A percentile compares a stretch with the other conserved stretches of the same genome.
Conservation (phyloP, 2,329 filamentous ascomycete genomes). For the Colletotrichum scovillei region DNA sequence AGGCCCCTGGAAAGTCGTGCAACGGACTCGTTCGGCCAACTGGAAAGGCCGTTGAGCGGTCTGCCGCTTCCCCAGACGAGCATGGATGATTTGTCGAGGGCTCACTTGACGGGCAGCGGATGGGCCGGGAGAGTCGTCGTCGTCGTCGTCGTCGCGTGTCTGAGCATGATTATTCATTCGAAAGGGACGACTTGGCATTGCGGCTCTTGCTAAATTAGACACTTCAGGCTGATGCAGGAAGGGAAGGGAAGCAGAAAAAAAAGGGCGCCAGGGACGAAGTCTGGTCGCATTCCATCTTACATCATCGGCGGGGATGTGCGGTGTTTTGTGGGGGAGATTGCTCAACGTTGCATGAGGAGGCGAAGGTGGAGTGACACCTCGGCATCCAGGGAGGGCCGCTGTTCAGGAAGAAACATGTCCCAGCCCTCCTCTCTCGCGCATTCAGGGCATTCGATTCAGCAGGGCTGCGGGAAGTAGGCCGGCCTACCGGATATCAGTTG, state of each 20-base stretch:
- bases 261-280: background rate
- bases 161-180: background rate
- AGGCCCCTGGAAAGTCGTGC: background rate
- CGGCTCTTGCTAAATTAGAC: conserved; percentile 26
- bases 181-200: conserved; percentile 24
- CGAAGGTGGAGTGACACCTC: conserved; percentile 30
- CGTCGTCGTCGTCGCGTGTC: background rate
- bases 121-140: conserved; percentile 22
- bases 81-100: background rate
- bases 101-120: conserved; percentile 16
- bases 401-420: conserved; percentile 32
- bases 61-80: conserved; percentile 31
- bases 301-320: conserved; percentile 32
- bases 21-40: conserved; percentile 13
- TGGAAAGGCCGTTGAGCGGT: conserved; percentile 5
- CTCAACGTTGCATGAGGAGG: conserved; percentile 29
- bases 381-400: conserved; percentile 32
- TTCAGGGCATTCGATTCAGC: background rate
- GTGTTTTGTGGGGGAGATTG: conserved; percentile 21
- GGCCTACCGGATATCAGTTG: background rate
- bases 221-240: conserved; percentile 8
- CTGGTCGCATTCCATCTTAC: conserved; percentile 25
- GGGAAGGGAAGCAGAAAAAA: background rate
- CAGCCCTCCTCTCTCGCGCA: conserved; percentile 5
- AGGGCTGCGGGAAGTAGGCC: conserved; percentile 3